Base-by-base conservation (phyloP, 75 land plant genomes). In the Pinus taeda region DNA sequence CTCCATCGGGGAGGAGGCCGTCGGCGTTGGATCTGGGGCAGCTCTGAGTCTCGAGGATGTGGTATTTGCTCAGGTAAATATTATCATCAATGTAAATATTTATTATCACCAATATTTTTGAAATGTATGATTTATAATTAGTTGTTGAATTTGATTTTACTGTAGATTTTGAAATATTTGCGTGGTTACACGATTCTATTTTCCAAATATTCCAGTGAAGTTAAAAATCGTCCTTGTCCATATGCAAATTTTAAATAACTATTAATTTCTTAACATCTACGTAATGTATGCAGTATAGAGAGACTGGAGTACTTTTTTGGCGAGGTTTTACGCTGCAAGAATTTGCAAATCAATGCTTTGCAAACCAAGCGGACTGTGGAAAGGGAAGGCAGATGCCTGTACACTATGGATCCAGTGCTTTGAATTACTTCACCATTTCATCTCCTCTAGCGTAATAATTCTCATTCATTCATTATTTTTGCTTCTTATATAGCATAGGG, bases 371-470 rank as follows among this genome's bases (percentile, higher is more conserved):
- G 76, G 98, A 90, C 74, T 79, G 87, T 81, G 98, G 98, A 24
- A 95, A 95, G 75, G 98, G 98, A 29, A 77, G 98, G n/a, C 98
- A 95, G 77, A 95, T 95, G 95, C 98, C 98, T 18, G 83, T 90
- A 63, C 98, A 95, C 79, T 95, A 95, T 86, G 98, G 98, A 20
- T 89, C 91, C 17, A 86, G 76, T 9, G 78, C 87, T 81, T 89
- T 84, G 33, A 95, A 92, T 66, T 95, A 87, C 77, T 75, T 88
- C 78, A 95, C 98, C 14, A 84, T 95, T 36, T 87, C 98, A 59
- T 95, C 98, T 15, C 91, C 98, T 13, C 83, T 95, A 30, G 98
- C 92, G 98, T 95, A 89, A 84, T 90, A 24, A 4, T 76, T 78
- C 42, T 39, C 42, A 39, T 39, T 39, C 42, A 39, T 39, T 39